phyloP scores from a whole-genome alignment of 495 filamentous ascomycete genomes.

The Pyronema domesticum region DNA sequence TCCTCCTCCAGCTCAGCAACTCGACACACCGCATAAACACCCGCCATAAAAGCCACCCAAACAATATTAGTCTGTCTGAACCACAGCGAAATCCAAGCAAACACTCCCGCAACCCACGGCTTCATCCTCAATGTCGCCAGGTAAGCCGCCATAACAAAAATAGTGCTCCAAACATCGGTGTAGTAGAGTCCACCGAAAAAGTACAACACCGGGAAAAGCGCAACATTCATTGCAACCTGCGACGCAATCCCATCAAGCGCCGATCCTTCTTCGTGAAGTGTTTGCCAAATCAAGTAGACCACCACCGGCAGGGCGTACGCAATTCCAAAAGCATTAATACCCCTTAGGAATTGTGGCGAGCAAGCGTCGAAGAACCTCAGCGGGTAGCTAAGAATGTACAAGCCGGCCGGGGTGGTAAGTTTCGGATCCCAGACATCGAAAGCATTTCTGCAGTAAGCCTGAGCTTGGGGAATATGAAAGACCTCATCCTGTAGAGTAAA shows the following conservation, averaged over 20 bases:
- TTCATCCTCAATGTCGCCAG: constrained; percentile 37
- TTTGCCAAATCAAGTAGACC: constrained; percentile 12
- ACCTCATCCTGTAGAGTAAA: constrained; percentile 56
- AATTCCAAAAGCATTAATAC: constrained; percentile 34
- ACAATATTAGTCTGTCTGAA: constrained; percentile 94
- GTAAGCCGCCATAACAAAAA: constrained; percentile 50
- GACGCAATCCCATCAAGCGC: constrained; percentile 9
- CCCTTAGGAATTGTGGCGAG: constrained; percentile 31
- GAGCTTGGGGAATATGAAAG: constrained; percentile 86
- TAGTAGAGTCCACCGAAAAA: constrained; percentile 93
- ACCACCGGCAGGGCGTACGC: constrained; percentile 23
- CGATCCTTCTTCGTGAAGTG: constrained; percentile 5
- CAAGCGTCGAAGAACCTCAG: constrained; percentile 35
- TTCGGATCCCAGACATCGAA: constrained; percentile 83
- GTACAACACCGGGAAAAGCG: constrained; percentile 75
- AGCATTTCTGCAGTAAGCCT: constrained; percentile 59
- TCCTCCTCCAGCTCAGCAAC: not conserved
- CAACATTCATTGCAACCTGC: constrained; percentile 64
- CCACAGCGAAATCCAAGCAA: constrained; percentile 35
- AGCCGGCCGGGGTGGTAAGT: constrained; percentile 84
- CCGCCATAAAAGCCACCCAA: constrained; percentile 83
- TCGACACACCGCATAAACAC: constrained; percentile 15
- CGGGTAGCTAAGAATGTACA: constrained; percentile 45
- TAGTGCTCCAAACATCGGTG: constrained; percentile 61
- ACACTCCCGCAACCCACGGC: constrained; percentile 12